Base-by-base conservation (phyloP, 257 asterid species). In the Plantago elongata region DNA sequence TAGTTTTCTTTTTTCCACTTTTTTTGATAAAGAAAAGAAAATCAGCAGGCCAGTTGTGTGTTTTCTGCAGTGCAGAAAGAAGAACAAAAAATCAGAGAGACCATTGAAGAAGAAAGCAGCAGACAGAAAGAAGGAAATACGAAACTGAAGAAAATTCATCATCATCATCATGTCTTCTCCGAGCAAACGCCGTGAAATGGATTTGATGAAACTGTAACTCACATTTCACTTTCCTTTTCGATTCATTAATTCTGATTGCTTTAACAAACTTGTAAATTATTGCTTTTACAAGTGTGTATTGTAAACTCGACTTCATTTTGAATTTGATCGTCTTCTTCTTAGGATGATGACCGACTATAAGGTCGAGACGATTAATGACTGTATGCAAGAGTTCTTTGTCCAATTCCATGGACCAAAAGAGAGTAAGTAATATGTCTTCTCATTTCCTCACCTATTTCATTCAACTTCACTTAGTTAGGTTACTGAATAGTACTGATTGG, bases 261-360 rank as follows among this genome's bases (percentile, higher is more conserved):
- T n/a, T n/a, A n/a, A n/a, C 27, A 22, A 22, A 22, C 27, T 22
- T 22, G 27, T 22, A 22, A 22, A 22, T 22, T n/a, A n/a, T n/a
- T n/a, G n/a, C n/a, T n/a, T n/a, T n/a, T n/a, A n/a, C n/a, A n/a
- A n/a, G n/a, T n/a, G n/a, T n/a, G n/a, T n/a, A n/a, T n/a, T n/a
- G n/a, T n/a, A n/a, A n/a, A n/a, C n/a, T n/a, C n/a, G n/a, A n/a
- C 5, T 72, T 43, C 68, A n/a, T 66, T 70, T 58, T 70, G 27
- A 22, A 22, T 1, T 22, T 22, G 61, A 43, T 70, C 72, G 71
- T 40, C 54, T 56, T 64, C 9, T 60, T 43, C 51, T 17, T 75
- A 90, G 97, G 96, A 81, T 90, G 96, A 87, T 83, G 96, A 87
- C 84, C 68, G 97, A 87, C 71, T 87, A 87, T 68, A 87, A 90